These are phyloP conservation scores for Pleoardoris graminearum DNA, from an alignment of 2,329 filamentous ascomycete species.

Conservation along the genomic window DNA sequence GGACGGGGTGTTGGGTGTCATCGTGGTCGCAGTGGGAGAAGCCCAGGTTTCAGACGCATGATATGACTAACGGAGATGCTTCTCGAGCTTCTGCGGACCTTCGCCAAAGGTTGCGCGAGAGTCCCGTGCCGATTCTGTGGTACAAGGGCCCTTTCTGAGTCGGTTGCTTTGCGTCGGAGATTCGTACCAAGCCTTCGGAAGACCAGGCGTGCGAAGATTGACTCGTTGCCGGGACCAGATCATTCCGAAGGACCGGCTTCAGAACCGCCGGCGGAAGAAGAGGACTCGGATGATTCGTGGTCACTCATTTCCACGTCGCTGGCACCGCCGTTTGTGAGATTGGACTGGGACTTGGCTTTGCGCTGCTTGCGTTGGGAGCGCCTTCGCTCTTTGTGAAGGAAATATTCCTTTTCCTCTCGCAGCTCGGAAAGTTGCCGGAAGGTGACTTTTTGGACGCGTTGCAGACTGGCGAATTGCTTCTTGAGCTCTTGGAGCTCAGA, in stretches of 20 bases:
- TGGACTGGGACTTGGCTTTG: constrained; percentile 24
- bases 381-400: constrained; percentile 38
- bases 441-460: constrained; percentile 51
- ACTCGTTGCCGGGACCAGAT: not conserved
- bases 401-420: constrained; percentile 46
- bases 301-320: constrained; percentile 39
- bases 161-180: not conserved
- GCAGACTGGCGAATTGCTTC: constrained; percentile 48
- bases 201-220: not conserved
- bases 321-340: constrained; percentile 26
- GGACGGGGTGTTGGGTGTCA: not conserved
- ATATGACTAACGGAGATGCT: constrained; percentile 4
- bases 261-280: not conserved
- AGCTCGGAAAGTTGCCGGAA: constrained; percentile 51
- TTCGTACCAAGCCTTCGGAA: not conserved
- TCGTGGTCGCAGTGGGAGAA: not conserved
- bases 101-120: not conserved
- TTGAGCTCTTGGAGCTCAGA: constrained; percentile 43
- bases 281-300: constrained; percentile 11
- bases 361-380: constrained; percentile 26
- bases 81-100: not conserved
- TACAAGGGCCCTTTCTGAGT: constrained; percentile 2
- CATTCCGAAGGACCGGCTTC: constrained; percentile 7
- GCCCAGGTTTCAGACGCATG: constrained; percentile 2
- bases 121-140: not conserved